Base-by-base conservation (phyloP, 2,329 filamentous ascomycete species). In the Ceratocystis lukuohia region DNA sequence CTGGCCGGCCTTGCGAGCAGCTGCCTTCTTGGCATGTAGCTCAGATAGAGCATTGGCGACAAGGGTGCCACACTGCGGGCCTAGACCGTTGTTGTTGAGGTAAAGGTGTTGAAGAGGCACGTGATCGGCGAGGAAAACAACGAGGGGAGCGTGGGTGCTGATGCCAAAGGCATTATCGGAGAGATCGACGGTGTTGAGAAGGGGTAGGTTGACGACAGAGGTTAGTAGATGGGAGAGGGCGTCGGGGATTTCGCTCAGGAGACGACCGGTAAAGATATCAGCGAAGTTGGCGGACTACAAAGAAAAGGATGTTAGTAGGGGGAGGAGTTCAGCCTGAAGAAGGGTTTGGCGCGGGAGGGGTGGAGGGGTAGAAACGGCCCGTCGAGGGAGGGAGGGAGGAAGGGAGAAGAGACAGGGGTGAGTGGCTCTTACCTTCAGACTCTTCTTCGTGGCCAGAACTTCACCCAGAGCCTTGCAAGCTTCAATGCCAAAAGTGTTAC, bases 111-210 rank as follows among this genome's bases (percentile, higher is more conserved):
- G 91, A 53, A 99, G 86, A 2, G 94, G 93, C 2, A 89, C 85
- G 77, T 97, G 93, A 67, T 87, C 83, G 66, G 89, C 87, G 69
- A 99, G 85, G 79, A 99, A 99, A 68, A 89, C 89, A 71, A 96
- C 89, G 62, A 99, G 84, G 8, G 93, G 94, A 45, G 90, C 91
- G 75, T 95, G 89, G 17, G 91, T 96, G 77, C 96, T 96, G 69
- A 96, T 85, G 66, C 94, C 94, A 73, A 99, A 99, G 59, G 94
- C 94, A 77, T 99, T 99, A 77, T 99, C 94, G 77, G 93, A 96
- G 50, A 99, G 83, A 77, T 97, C 95, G 77, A 99, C 84, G 37
- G 92, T 96, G 75, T 89, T 88, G 57, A 99, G 87, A 67, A 89
- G 87, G 1, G 89, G 88, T 65, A 96, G 87, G 73, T 91, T 88